These are phyloP conservation scores for Rhodotorula glutinis DNA, from an alignment of 1,284 basidiomycete genomes.

Conservation along the genomic window DNA sequence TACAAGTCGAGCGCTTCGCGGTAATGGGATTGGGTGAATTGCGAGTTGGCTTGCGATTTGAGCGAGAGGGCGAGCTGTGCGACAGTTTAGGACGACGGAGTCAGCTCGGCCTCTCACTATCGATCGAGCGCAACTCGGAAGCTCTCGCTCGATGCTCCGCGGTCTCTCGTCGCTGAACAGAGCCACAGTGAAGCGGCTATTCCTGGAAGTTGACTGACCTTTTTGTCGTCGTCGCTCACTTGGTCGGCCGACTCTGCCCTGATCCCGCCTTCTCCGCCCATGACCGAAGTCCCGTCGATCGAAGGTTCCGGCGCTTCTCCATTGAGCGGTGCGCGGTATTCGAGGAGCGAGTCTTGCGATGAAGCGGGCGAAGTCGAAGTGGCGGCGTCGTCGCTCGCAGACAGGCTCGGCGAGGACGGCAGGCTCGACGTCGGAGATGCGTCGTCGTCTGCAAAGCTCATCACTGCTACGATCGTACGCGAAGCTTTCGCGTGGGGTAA, in stretches of 20 bases:
- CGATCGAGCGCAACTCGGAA: too few species aligned
- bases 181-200: too few species aligned
- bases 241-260: constrained; percentile 24
- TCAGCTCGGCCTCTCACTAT: too few species aligned
- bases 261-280: constrained; percentile 36
- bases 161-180: too few species aligned
- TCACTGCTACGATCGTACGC: not conserved
- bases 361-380: not conserved
- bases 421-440: constrained; percentile 6
- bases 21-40: constrained; percentile 56
- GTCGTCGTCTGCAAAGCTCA: constrained; percentile 18
- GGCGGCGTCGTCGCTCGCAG: not conserved
- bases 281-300: constrained; percentile 41
- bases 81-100: not conserved
- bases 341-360: not conserved
- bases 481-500: too few species aligned
- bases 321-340: constrained; percentile 37
- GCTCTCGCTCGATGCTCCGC: too few species aligned
- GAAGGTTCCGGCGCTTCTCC: constrained; percentile 41
- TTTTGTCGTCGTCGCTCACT: constrained; percentile 35
- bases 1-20: constrained; percentile 44
- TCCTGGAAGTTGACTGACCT: constrained; percentile 14
- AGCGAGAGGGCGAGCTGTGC: constrained; percentile 50
- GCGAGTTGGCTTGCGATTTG: constrained; percentile 81
- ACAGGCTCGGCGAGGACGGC: not conserved